Percentiles rank a stretch among this genome's conserved stretches.
Evolutionary conservation across 805 yeast species (phyloP).

Genomic region (Hanseniaspora taiwanica): DNA sequence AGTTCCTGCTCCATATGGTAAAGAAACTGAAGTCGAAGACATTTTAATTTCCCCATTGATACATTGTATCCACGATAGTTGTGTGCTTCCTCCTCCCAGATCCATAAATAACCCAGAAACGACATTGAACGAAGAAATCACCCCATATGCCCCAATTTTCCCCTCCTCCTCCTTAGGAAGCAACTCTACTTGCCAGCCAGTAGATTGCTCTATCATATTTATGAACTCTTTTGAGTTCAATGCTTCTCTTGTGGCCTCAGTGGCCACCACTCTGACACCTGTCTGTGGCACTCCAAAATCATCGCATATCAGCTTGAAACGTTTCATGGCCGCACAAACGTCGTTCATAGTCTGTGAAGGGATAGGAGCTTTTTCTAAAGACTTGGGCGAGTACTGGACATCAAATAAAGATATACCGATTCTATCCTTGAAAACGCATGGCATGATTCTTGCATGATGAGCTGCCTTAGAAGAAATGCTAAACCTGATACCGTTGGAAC

Average conservation of each 20-base stretch:
- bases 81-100: slow-evolving; percentile 60
- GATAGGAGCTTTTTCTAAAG: slow-evolving; percentile 35
- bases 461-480: slow-evolving; percentile 58
- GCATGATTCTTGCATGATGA: slow-evolving; percentile 62
- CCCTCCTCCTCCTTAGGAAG: slow-evolving; percentile 55
- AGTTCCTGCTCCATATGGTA: slow-evolving; percentile 68
- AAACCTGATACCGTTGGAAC: slow-evolving; percentile 63
- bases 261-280: slow-evolving; percentile 55
- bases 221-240: slow-evolving; percentile 48
- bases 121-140: slow-evolving; percentile 56
- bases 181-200: slow-evolving; percentile 54
- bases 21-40: slow-evolving; percentile 44
- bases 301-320: slow-evolving; percentile 57
- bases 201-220: slow-evolving; percentile 39
- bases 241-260: slow-evolving; percentile 64
- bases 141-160: slow-evolving; percentile 55
- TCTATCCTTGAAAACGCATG: slow-evolving; percentile 64
- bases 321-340: slow-evolving; percentile 46
- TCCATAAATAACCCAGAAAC: slow-evolving; percentile 60
- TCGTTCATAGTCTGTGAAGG: slow-evolving; percentile 45
- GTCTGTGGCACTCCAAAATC: slow-evolving; percentile 57
- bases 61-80: slow-evolving; percentile 55
- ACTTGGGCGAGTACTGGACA: slow-evolving; percentile 34
- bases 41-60: slow-evolving; percentile 40
- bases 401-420: slow-evolving; percentile 59